Evolutionary conservation across 306 rosid genomes (phyloP), one percentile per base, ranked within the genome.

Genomic region (Purshia tridentata): DNA sequence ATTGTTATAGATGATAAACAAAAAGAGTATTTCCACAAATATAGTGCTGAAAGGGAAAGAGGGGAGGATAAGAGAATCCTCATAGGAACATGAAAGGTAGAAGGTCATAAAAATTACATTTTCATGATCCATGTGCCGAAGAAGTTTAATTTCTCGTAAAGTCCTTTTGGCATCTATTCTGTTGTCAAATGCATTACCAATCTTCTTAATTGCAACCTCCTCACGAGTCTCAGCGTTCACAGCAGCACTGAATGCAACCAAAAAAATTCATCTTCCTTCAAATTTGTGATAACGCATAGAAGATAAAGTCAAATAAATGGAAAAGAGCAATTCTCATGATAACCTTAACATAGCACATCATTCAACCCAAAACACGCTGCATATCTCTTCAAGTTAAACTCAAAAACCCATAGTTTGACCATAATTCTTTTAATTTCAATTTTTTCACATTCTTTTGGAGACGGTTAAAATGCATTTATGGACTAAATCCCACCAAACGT

Each of bases 181-280:
- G 84, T 91, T 91, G 89, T 93, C 98, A 82, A 93, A 93, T 79
- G 98, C 97, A 81, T 93, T 93, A 52, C 98, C 98, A 81, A 93
- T 72, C 93, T 93, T 93, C 98, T 93, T 93, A 79, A 93, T 91
- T 52, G 98, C 98, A 86, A 93, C 97, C 84, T 89, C 96, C 82
- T 93, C 96, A 58, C 70, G 74, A 8, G 97, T 89, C 90, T 89
- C 93, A 5, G 88, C 85, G 67, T 93, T 93, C 69, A 82, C 77
- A 68, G 97, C 98, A 87, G 97, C 93, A 85, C 98, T 93, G 84
- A 73, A 74, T 68, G 67, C 81, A 85, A 88, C 67, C 59, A 76
- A 65, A 77, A 62, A 53, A 75, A 5, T 57, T 60, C 54, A 69
- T 77, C 77, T 69, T 74, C 71, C 68, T 56, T 81, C 68, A 69